A percentile compares a stretch with the other conserved stretches of the same genome.
phyloP scores from a whole-genome alignment of 140 eudicot genomes.

The Oenanthe javanica region DNA sequence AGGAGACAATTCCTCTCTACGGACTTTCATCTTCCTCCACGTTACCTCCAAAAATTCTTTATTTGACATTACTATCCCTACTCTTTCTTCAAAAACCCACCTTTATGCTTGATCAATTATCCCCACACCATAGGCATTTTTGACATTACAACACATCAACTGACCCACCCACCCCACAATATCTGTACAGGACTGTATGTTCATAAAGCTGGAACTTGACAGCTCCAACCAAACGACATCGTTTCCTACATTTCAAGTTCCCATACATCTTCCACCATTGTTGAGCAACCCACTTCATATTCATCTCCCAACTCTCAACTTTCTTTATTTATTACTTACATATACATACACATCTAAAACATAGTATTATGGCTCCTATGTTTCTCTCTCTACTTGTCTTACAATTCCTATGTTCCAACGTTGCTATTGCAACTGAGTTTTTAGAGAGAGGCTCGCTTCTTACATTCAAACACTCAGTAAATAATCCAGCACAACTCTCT shows the following conservation, averaged over 20 bases:
- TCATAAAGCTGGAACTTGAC: neutral
- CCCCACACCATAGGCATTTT: neutral
- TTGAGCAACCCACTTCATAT: neutral
- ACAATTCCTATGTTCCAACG: neutral
- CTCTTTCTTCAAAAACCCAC: neutral
- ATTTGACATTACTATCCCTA: neutral
- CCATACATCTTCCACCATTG: constrained; percentile 7
- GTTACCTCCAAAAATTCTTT: neutral
- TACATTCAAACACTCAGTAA: constrained; percentile 47
- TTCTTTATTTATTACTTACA: neutral
- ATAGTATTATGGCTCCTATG: constrained; percentile 11
- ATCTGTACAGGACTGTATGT: neutral
- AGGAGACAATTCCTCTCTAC: neutral
- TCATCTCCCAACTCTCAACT: neutral
- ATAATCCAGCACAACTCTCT: constrained; percentile 34
- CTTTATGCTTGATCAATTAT: too few species aligned
- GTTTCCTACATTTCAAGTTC: neutral
- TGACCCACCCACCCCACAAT: neutral
- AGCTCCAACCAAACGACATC: neutral
- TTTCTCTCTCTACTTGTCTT: constrained; percentile 13
- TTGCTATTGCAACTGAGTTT: constrained; percentile 11
- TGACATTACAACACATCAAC: neutral
- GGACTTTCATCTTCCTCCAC: neutral
- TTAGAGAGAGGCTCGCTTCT: constrained; percentile 31
- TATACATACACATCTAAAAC: neutral